Base-by-base conservation (phyloP, 768 basidiomycete species). In the Pleurotus tuoliensis region DNA sequence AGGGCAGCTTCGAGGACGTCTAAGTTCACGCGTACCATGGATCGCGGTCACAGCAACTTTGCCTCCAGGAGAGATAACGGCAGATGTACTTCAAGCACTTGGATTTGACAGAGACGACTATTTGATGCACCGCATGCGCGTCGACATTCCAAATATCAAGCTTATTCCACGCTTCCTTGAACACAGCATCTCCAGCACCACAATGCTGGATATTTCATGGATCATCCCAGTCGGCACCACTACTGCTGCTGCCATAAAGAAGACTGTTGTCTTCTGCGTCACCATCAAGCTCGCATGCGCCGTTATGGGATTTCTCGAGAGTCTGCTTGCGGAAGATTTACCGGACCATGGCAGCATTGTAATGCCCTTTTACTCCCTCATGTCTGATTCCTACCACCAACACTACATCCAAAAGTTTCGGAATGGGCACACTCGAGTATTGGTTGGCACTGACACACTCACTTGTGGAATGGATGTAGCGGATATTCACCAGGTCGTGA, bases 401-500 rank as follows among this genome's bases (percentile, higher is more conserved):
- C 22, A 22, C 22, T 22, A 22, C 22, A 22, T 22, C 22, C 22
- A 22, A 4, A 22, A 22, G 22, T 22, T 22, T 22, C 22, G 22
- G 22, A 9, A 20, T 18, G 25, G 16, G 4, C 4, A 1, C 24
- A 18, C 24, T 22, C 4, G 25, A 22, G 11, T 27, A 2, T 13
- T 49, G 7, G 25, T 49, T 27, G 22, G 47, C 3, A 49, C 47
- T 3, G 25, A 49, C 27, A 25, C 22, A 12, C 49, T 30, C 16
- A 58, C 64, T 58, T 61, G 62, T 61, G 60, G 51, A 47, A 56
- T 1, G 40, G 51, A 55, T 58, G 58, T 16, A 38, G 38, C 9
- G 38, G 59, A 37, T 50, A 57, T 30, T 40, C 48, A 46, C 67
- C 66, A 24, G 61, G 65, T 64, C 2, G 22, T 22, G 4, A 22